Percentiles rank a stretch among this genome's conserved stretches.
Conservation (phyloP, 2,329 filamentous ascomycete genomes). For the Colletotrichum orbiculare region DNA sequence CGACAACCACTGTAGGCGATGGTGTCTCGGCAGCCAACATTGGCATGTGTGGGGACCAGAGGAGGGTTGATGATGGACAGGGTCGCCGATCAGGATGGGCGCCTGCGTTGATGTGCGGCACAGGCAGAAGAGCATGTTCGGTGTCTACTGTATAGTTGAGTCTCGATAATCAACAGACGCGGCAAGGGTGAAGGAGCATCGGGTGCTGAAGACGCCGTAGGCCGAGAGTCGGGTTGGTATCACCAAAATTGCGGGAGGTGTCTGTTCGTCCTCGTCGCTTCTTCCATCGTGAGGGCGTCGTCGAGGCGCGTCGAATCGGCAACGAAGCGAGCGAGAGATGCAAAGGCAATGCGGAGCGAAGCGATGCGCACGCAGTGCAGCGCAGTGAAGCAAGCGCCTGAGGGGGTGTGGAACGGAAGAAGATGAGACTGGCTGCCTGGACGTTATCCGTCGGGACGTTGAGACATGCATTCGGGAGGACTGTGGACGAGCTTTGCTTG, state of each 20-base stretch:
- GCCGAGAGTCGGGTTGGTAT: conserved; percentile 22
- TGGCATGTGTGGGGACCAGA: background rate
- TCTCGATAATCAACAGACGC: background rate
- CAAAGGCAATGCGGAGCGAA: background rate
- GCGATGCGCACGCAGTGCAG: background rate
- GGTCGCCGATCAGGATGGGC: background rate
- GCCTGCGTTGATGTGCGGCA: background rate
- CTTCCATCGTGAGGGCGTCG: background rate
- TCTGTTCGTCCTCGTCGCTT: no score
- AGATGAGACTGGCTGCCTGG: background rate
- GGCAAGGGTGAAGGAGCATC: conserved; percentile 17
- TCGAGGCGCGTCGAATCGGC: background rate
- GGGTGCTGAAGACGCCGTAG: conserved; percentile 16
- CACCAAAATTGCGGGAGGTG: no score
- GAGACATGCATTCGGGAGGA: conserved; percentile 10
- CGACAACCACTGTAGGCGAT: conserved; percentile 1
- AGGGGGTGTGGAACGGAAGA: background rate
- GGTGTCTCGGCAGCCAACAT: conserved; percentile 14
- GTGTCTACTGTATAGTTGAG: background rate
- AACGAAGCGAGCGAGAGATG: background rate
- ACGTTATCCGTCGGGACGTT: conserved; percentile 4
- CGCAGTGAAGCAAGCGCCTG: background rate
- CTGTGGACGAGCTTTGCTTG: no score
- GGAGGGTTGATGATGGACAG: background rate
- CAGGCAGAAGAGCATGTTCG: background rate